A percentile compares a stretch with the other conserved stretches of the same genome.
Evolutionary conservation across 202 grass and related monocot species (phyloP).

Genomic region (Dendrocalamus latiflorus): DNA sequence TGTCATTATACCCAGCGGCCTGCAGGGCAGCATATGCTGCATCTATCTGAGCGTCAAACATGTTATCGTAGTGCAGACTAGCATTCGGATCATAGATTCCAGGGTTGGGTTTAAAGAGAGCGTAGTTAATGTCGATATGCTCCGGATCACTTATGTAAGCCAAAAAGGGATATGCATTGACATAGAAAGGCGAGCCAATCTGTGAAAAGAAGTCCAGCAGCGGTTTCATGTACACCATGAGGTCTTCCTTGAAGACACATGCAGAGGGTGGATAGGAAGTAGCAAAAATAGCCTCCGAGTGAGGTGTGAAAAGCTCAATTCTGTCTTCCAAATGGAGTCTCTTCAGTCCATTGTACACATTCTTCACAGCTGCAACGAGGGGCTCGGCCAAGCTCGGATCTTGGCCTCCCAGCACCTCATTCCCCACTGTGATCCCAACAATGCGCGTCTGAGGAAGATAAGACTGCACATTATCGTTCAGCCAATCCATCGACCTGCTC

Average conservation of each 20-base stretch:
- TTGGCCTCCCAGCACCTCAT: too few relatives aligned
- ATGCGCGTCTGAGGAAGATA: conserved; percentile 59
- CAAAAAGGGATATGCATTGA: conserved; percentile 94
- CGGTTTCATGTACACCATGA: conserved; percentile 72
- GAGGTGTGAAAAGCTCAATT: conserved; percentile 71
- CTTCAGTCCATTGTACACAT: too few relatives aligned
- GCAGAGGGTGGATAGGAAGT: conserved; percentile 85
- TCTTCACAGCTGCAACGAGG: too few relatives aligned
- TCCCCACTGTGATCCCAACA: too few relatives aligned
- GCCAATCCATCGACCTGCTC: too few relatives aligned
- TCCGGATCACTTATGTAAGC: conserved; percentile 73
- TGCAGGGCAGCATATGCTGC: conserved; percentile 84
- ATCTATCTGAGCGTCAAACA: conserved; percentile 98
- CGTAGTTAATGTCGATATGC: conserved; percentile 86
- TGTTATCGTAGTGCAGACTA: conserved; percentile 88
- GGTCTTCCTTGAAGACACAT: conserved; percentile 66
- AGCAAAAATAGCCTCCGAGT: conserved; percentile 70
- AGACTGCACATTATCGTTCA: too few relatives aligned
- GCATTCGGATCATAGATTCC: conserved; percentile 70
- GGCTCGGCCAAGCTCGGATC: too few relatives aligned
- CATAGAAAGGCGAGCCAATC: conserved; percentile 65
- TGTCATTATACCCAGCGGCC: conserved; percentile 61
- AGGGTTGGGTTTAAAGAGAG: conserved; percentile 73
- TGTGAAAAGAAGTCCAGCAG: conserved; percentile 69
- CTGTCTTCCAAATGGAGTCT: too few relatives aligned